Evolutionary conservation across 2,329 filamentous ascomycete species (phyloP), one percentile per base, ranked within the genome.

Genomic region (Calonectria pteridis): DNA sequence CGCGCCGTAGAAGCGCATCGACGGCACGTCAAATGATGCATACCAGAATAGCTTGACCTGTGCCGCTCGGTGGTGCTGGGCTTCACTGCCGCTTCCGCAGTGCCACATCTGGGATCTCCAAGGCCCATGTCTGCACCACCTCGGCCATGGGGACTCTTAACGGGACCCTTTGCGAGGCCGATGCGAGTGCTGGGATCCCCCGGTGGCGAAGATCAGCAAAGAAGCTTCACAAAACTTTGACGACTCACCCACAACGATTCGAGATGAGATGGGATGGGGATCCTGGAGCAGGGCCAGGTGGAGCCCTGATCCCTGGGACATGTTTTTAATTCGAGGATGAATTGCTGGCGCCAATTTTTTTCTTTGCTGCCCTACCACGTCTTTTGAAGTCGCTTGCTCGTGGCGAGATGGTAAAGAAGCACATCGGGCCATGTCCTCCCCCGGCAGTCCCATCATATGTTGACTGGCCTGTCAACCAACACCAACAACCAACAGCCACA

Each of bases 261-360:
- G 3, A 69, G 64, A 69, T 72, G 70, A 72, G 58, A 69, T 72
- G 55, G 55, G 70, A 69, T 69, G 65, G 55, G n/a, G 65, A 68
- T 72, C 49, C 58, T 40, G 40, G 49, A 35, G 23, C 28, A 40
- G 65, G 64, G 55, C 43, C 14, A 37, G 51, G 63, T 63, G 53
- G 64, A 58, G 26, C 59, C 33, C 23, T 35, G 55, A 62, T 62
- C 55, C 55, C 37, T 62, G 55, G 23, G 55, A 6, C 26, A 29
- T 5, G 9, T 26, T 62, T 37, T 16, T 62, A 28, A 62, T 62
- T 62, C 33, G 55, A 62, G 55, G 55, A 62, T 40, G 33, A 40
- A 40, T 62, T 62, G 37, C 55, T 58, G 50, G 62, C 59, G 40
- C 62, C 26, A 67, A n/a, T n/a, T n/a, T 67, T 62, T 43, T 31